Percentiles rank a stretch among this genome's conserved stretches.
phyloP scores from a whole-genome alignment of 1,284 basidiomycete genomes.

The Naganishia liquefaciens region DNA sequence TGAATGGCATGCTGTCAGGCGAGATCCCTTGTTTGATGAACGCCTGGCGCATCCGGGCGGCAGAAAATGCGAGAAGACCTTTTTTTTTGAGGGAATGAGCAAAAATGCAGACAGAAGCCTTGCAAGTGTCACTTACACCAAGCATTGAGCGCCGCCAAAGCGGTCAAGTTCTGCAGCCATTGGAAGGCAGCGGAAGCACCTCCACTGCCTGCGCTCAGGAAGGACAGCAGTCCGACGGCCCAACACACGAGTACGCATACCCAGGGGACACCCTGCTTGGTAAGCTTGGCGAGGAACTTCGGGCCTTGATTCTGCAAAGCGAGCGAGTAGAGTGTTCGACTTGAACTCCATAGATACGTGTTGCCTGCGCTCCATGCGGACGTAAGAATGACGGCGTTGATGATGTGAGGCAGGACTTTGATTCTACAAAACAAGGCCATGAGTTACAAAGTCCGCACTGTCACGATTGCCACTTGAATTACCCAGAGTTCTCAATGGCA shows the following conservation, averaged over 20 bases:
- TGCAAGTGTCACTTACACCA: conserved; percentile 56
- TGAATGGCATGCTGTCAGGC: conserved; percentile 61
- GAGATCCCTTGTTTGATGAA: conserved; percentile 62
- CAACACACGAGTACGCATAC: conserved; percentile 37
- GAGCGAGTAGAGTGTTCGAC: conserved; percentile 77
- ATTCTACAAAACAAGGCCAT: background rate
- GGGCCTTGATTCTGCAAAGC: conserved; percentile 75
- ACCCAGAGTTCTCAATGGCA: conserved; percentile 30
- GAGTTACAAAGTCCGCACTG: background rate
- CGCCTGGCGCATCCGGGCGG: conserved; percentile 58
- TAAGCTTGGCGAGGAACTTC: conserved; percentile 66
- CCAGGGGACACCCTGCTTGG: conserved; percentile 69
- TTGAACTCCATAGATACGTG: conserved; percentile 77
- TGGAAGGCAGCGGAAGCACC: conserved; percentile 52
- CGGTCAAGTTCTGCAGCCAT: conserved; percentile 67
- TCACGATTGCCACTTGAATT: too few species aligned
- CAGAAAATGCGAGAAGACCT: conserved; percentile 60
- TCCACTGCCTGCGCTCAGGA: conserved; percentile 40
- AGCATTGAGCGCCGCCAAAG: conserved; percentile 67
- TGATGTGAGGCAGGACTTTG: conserved; percentile 62
- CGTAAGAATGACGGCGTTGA: conserved; percentile 81
- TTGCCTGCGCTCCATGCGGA: conserved; percentile 85
- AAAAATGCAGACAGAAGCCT: background rate
- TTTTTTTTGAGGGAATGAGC: conserved; percentile 1
- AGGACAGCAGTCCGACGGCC: conserved; percentile 20